phyloP scores from a whole-genome alignment of 169 alveolate species.

The Perkinsus chesapeaki region DNA sequence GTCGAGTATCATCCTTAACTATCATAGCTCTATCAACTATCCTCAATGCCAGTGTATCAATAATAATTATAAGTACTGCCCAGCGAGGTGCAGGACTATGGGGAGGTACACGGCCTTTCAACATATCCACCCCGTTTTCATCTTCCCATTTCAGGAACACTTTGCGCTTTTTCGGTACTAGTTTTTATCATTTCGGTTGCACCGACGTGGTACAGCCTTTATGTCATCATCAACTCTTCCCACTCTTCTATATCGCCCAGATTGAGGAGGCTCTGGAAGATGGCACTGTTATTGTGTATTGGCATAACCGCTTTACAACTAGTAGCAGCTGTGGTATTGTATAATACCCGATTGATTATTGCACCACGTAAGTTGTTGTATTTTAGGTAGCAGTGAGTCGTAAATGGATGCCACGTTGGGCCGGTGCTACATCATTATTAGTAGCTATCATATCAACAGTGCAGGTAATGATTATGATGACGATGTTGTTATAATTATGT shows the following conservation, averaged over 20 bases:
- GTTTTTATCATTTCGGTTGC: not conserved
- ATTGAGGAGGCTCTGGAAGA: not conserved
- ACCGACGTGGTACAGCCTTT: not conserved
- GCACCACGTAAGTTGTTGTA: too few species aligned
- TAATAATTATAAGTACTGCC: not conserved
- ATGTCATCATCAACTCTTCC: not conserved
- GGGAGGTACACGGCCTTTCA: not conserved
- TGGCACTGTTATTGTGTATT: not conserved
- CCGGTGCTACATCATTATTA: not conserved
- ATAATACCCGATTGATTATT: not conserved
- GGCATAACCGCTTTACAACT: not conserved
- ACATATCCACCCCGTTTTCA: not conserved
- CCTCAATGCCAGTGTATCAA: not conserved
- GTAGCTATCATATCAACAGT: not conserved
- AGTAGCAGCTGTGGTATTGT: not conserved
- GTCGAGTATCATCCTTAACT: not conserved
- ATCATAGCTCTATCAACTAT: not conserved
- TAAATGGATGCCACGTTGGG: not conserved
- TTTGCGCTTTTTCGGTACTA: not conserved
- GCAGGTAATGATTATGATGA: not conserved
- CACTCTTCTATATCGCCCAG: not conserved
- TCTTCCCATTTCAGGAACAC: not conserved
- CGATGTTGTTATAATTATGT: not conserved
- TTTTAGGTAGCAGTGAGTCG: not conserved
- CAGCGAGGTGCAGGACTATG: not conserved